Conservation (phyloP, 176 grass and related monocot species). For the Hsuehochloa calcarea region DNA sequence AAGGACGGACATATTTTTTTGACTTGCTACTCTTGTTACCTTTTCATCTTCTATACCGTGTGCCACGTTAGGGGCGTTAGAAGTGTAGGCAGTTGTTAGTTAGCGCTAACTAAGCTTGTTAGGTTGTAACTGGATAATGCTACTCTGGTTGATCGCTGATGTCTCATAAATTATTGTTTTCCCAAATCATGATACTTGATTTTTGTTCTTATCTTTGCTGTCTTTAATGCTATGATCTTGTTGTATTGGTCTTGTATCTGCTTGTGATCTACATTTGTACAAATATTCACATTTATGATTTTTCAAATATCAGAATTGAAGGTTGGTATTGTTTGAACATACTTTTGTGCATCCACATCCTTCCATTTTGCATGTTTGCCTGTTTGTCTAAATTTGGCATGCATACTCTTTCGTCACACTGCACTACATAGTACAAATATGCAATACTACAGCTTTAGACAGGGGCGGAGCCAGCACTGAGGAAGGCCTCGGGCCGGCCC, state of each 20-base stretch:
- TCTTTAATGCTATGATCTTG: background rate
- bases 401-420: background rate
- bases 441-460: background rate
- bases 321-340: background rate
- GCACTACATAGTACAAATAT: background rate
- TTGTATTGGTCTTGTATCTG: background rate
- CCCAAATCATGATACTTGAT: background rate
- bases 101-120: background rate
- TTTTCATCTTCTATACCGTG: background rate
- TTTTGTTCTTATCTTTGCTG: background rate
- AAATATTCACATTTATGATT: background rate
- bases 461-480: too few relatives aligned
- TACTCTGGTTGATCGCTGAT: background rate
- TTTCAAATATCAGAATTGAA: background rate
- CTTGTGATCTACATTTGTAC: background rate
- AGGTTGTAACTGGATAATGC: background rate
- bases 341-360: background rate
- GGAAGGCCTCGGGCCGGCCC: too few relatives aligned
- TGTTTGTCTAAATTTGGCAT: background rate
- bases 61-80: background rate
- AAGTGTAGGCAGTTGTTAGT: slow-evolving; percentile 6
- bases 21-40: background rate
- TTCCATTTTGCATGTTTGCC: background rate
- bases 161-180: background rate
- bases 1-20: background rate